Percentiles rank a stretch among this genome's conserved stretches.
Evolutionary conservation across 1,284 basidiomycete genomes (phyloP).

Genomic region (Hemileia vastatrix): DNA sequence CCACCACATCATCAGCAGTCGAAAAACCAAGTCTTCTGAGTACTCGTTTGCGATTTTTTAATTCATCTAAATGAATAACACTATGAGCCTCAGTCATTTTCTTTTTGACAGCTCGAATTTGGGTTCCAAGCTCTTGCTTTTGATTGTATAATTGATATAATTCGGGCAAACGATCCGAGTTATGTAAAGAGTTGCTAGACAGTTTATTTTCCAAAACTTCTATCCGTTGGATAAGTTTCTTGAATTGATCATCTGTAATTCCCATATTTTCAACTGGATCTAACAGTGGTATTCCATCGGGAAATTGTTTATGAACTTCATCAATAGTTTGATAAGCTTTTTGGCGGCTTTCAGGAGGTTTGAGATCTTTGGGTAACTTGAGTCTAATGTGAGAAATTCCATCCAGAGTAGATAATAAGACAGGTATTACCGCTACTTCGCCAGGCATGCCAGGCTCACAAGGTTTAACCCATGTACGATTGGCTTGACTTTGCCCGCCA

Average conservation of each 20-base stretch:
- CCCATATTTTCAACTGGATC: conserved; percentile 95
- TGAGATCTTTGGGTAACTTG: conserved; percentile 79
- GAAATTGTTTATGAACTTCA: conserved; percentile 82
- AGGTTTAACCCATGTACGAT: conserved; percentile 61
- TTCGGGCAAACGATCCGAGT: conserved; percentile 61
- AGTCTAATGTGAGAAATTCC: conserved; percentile 78
- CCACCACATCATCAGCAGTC: conserved; percentile 77
- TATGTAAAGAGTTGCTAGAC: conserved; percentile 63
- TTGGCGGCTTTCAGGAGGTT: conserved; percentile 63
- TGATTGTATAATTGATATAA: conserved; percentile 68
- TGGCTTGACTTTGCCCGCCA: conserved; percentile 53
- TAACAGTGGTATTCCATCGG: conserved; percentile 71
- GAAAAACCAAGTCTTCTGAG: conserved; percentile 86
- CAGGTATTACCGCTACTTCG: conserved; percentile 74
- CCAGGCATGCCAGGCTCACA: conserved; percentile 62
- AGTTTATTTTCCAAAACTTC: conserved; percentile 49
- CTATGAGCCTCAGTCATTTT: conserved; percentile 82
- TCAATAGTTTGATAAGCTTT: conserved; percentile 78
- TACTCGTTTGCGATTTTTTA: conserved; percentile 90
- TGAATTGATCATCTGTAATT: conserved; percentile 88
- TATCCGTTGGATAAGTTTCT: conserved; percentile 51
- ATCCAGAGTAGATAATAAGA: conserved; percentile 76
- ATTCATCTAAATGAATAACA: conserved; percentile 89
- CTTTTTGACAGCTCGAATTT: conserved; percentile 67
- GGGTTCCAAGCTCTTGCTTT: conserved; percentile 63